Base-by-base conservation (phyloP, 1,284 basidiomycete genomes). In the Heterobasidion irregulare region DNA sequence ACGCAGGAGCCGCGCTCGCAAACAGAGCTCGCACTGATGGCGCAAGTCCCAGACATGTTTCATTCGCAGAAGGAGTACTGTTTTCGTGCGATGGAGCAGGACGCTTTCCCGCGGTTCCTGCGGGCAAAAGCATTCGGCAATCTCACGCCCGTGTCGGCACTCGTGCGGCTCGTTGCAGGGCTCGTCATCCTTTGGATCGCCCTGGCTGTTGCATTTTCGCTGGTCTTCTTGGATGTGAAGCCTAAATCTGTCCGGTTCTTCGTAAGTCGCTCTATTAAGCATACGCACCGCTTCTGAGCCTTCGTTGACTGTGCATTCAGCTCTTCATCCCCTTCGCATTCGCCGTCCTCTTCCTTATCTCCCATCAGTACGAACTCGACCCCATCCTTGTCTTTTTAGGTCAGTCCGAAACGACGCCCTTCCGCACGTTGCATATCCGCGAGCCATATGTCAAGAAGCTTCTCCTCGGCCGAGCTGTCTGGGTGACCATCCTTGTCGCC, bases 41-140 rank as follows among this genome's bases (percentile, higher is more conserved):
- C 95, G 0, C 86, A 92, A 60, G 87, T 99, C 47, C 95, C 96
- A 10, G 96, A 98, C 70, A 89, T 98, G 77, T 99, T 98, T 75
- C 93, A 98, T 68, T 75, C 86, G 2, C 96, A 98, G 73, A 98
- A 99, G 75, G 92, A 97, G 66, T 98, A 97, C 67, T 94, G 95
- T 66, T 97, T 96, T 78, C 81, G 92, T 54, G 93, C 93, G 5
- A 96, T 98, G 86, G 95, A 98, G 68, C 89, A 94, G 70, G 94
- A 98, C 66, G 91, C 92, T n/a, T 98, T 96, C 76, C 93, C 94
- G 48, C 82, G 94, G 3, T 99, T 99, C 80, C 75, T 99, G 54
- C 82, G 96, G 55, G 86, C 92, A 5, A 99, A 99, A 72, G 94
- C 95, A 8, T 99, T 98, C 67, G 93, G 94, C 45, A 99, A 99